Base-by-base conservation (phyloP, 306 rosid species). In the Glycine tomentella region DNA sequence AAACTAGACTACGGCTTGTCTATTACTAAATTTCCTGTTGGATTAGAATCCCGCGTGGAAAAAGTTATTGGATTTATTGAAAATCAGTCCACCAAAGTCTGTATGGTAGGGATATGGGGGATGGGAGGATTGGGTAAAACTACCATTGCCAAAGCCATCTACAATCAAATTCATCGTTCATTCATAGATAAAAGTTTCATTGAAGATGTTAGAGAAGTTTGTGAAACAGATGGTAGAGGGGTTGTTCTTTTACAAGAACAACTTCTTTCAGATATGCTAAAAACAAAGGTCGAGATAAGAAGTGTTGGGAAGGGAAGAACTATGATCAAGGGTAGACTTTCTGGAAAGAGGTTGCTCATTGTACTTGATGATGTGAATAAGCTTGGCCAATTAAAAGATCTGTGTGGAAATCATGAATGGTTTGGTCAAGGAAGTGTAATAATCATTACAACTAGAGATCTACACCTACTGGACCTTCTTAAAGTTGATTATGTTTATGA, bases 391-490 rank as follows among this genome's bases (percentile, higher is more conserved):
- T 31, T 61, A 3, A 3, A 46, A 3, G 15, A 8, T 9, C 59
- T 75, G 3, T 75, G 80, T 9, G 80, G 59, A 61, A 45, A 31
- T 42, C 48, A 59, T 46, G 3, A 15, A 0, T 77, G 76, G 87
- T 42, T 84, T 5, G 86, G 77, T 11, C 1, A 34, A 1, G 90
- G 82, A 20, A 87, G 84, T 78, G 42, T 69, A 74, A 9, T 81
- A 12, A 34, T 87, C 14, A 40, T 56, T 14, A 87, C 86, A 17
- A 84, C 84, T 1, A 64, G 87, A 69, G 73, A 83, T 77, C 9
- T 20, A 0, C 74, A 6, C 31, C 4, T 87, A 4, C 77, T 87
- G 1, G 68, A 49, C 1, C 3, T 3, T 3, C 63, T 72, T 3
- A 25, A 44, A 62, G 69, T 63, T 3, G 59, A 77, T 13, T 14